Base-by-base conservation (phyloP, 176 grass and related monocot species). In the Tillandsia leiboldiana region DNA sequence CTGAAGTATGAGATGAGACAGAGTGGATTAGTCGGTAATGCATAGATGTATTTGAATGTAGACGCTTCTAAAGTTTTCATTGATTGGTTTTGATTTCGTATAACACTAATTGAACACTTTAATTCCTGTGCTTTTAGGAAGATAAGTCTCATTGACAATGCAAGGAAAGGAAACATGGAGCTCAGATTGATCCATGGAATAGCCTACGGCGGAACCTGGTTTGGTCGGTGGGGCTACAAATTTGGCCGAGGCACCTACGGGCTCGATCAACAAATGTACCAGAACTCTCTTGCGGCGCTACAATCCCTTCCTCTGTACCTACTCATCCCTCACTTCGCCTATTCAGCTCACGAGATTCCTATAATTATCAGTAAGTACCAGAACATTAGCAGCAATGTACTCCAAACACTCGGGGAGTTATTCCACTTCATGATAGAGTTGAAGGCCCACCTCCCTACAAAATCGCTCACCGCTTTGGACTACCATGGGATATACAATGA, bases 341-440 rank as follows among this genome's bases (percentile, higher is more conserved):
- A 68, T 78, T 85, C 76, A 63, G 66, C 70, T 66, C 74, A 82
- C 78, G 89, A 90, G 56, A 88, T 90, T 49, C 77, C 81, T 22
- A 22, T 85, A 65, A 77, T 92, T 9, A 51, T 97, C 50, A 71
- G 72, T 63, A 97, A 90, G 67, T 97, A 92, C 74, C 93, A 92
- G 77, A 72, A 76, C 22, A 84, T 97, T 70, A 90, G 86, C 63
- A 83, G 79, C 5, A 83, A 87, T 61, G 80, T 67, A 70, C 65
- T 92, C 26, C 65, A 83, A 13, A 90, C 64, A 26, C 71, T 97
- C 18, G 82, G 89, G 50, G 77, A 90, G 52, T 82, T 97, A 66
- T 76, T 92, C 77, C 84, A 83, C 23, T 92, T 97, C 82, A 90
- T 97, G 89, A 79, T 97, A n/a, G 83, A 92, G 67, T 77, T 97